Base-by-base conservation (phyloP, 228 moss, liverwort and hornwort species). In the Sphagnum fallax region DNA sequence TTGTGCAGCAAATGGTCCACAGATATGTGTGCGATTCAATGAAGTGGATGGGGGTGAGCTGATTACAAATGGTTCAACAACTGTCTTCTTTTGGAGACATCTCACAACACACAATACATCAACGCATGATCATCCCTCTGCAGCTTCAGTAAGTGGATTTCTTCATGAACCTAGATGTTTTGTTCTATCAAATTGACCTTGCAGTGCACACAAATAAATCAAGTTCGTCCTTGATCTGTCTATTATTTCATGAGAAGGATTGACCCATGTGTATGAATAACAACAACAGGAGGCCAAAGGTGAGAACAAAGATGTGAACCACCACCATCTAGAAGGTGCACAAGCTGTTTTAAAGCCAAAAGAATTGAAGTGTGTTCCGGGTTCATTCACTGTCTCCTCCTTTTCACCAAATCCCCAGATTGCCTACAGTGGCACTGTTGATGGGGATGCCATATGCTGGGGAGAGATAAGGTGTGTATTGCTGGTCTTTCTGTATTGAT, bases 371-470 rank as follows among this genome's bases (percentile, higher is more conserved):
- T 80, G 78, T 71, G 53, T 16, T 32, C 67, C 83, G 32, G 83
- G 80, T 60, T 71, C 71, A 62, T 87, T 87, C 73, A 87, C 87
- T n/a, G 70, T 80, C 10, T 87, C 82, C 53, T 51, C 76, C 6
- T 87, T 87, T 67, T 58, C 83, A 4, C 80, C 83, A 15, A 70
- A 67, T 6, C 73, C 80, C 68, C 77, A 69, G 48, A 75, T 74
- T 65, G 87, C 87, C 64, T 74, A 83, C 74, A 80, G 80, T 7
- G 87, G 73, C 60, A 87, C 87, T 10, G 65, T 87, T 6, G 87
- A 83, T 68, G 87, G 87, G 55, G 83, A 87, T 63, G 75, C 80
- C n/a, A 74, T 87, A 8, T 80, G 80, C 15, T 87, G 87, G 87
- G 79, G 80, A 72, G 78, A 82, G 74, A 68, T 71, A 72, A 53